Base-by-base conservation (phyloP, 164 flowering plant species). In the Amborella trichopoda region DNA sequence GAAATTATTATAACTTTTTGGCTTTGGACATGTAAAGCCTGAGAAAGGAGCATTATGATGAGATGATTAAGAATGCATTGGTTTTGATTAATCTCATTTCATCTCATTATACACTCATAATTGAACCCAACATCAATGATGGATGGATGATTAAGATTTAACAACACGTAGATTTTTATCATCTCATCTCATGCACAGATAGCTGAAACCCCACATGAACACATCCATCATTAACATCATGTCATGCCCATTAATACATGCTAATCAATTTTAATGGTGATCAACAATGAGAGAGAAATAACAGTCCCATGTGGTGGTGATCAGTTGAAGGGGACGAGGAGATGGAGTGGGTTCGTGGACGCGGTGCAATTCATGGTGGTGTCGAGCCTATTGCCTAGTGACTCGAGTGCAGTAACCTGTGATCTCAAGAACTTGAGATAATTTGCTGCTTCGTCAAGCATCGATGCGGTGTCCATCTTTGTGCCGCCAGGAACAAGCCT, bases 401-500 rank as follows among this genome's bases (percentile, higher is more conserved):
- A 63, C 62, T 89, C 87, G 39, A 89, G 55, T 16, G 73, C 80
- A 49, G 64, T 75, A 27, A 88, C 86, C 66, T 88, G 95, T 28
- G 83, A 75, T 66, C 79, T 78, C 1, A 93, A 65, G 54, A 82
- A 93, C 74, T 73, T 87, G 59, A 93, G 88, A 55, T 93, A 88
- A 44, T 76, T 93, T 21, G 96, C 96, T 55, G 99, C 99, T 47
- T 93, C 99, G 55, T 93, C 99, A 46, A 93, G 96, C 96, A 93
- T 93, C 20, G 96, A 74, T 28, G 99, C 99, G 27, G 99, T 93
- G 51, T 93, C 99, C 96, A 93, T 93, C 69, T 93, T 93, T 61
- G 49, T 73, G 12, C 95, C 99, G 28, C 99, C 95, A 20, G 99
- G 99, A 13, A 93, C 95, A 27, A 93, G 56, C 67, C 63, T 72